Conservation (phyloP, 2,329 filamentous ascomycete species). For the Diaporthe ampelina region DNA sequence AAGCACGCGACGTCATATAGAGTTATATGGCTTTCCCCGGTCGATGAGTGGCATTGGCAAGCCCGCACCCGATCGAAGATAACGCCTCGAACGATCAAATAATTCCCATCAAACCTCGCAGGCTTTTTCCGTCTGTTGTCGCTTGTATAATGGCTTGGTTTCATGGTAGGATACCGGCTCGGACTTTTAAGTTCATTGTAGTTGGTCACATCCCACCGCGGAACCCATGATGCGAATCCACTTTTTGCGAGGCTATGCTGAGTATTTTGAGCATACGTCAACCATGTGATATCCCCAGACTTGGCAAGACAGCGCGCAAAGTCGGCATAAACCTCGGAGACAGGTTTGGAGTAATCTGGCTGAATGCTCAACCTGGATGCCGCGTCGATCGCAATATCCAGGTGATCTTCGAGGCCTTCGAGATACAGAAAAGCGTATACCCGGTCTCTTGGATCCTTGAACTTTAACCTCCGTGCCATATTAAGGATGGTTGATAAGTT, state of each 20-base stretch:
- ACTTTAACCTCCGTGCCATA: neutral
- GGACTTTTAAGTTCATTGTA: too few species aligned
- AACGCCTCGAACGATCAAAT: neutral
- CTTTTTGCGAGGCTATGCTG: neutral
- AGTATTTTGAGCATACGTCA: neutral
- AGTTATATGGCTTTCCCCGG: too few species aligned
- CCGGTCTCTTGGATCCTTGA: neutral
- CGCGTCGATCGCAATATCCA: neutral
- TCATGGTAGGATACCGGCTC: neutral
- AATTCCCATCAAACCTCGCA: neutral
- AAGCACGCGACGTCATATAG: neutral
- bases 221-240: constrained; percentile 2
- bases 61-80: constrained; percentile 5
- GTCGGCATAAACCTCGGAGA: neutral
- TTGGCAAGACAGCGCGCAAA: neutral
- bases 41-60: too few species aligned
- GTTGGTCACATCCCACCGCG: constrained; percentile 24
- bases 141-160: neutral
- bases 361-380: neutral
- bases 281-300: neutral
- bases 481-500: neutral
- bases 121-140: neutral
- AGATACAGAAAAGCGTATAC: neutral
- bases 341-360: constrained; percentile 7
- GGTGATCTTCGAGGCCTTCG: neutral